Conservation (phyloP, 2,329 filamentous ascomycete species). For the Delphinella strobiligena region DNA sequence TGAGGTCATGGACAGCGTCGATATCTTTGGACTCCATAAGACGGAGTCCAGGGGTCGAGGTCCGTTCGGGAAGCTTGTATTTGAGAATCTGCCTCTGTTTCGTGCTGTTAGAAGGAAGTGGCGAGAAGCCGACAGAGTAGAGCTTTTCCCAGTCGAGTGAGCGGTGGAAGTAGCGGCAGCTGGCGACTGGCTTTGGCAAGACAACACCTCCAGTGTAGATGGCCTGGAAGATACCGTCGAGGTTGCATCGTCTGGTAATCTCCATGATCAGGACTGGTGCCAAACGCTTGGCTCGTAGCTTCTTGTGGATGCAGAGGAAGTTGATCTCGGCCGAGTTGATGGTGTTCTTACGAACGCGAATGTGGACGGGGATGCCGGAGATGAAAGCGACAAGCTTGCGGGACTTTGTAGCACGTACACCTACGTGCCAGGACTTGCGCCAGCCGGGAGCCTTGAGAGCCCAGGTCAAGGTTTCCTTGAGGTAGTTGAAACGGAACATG, state of each 20-base stretch:
- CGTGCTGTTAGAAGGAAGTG: slow-evolving; percentile 71
- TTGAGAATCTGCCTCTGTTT: slow-evolving; percentile 74
- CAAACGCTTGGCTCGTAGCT: slow-evolving; percentile 83
- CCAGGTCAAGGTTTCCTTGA: slow-evolving; percentile 78
- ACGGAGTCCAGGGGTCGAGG: slow-evolving; percentile 62
- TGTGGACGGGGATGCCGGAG: slow-evolving; percentile 74
- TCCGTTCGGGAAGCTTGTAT: slow-evolving; percentile 65
- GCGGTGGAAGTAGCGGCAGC: slow-evolving; percentile 90
- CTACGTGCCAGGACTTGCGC: slow-evolving; percentile 89
- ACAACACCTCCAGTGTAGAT: slow-evolving; percentile 92
- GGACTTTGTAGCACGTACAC: slow-evolving; percentile 73
- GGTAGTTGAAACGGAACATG: slow-evolving; percentile 97
- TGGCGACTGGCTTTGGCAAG: slow-evolving; percentile 81
- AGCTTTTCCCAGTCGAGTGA: slow-evolving; percentile 93
- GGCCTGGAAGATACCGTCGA: slow-evolving; percentile 79
- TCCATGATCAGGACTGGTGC: slow-evolving; percentile 95
- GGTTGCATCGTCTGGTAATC: slow-evolving; percentile 83
- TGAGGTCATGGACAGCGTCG: slow-evolving; percentile 58
- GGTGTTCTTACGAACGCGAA: slow-evolving; percentile 65
- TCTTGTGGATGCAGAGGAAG: slow-evolving; percentile 97
- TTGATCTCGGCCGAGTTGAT: slow-evolving; percentile 87
- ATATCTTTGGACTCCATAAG: slow-evolving; percentile 71
- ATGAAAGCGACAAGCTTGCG: slow-evolving; percentile 91
- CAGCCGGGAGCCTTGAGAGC: slow-evolving; percentile 90
- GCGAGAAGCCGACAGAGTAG: slow-evolving; percentile 88